Evolutionary conservation across 192 early-diverging fungal genomes (phyloP).

Genomic region (Coemansia biformis): DNA sequence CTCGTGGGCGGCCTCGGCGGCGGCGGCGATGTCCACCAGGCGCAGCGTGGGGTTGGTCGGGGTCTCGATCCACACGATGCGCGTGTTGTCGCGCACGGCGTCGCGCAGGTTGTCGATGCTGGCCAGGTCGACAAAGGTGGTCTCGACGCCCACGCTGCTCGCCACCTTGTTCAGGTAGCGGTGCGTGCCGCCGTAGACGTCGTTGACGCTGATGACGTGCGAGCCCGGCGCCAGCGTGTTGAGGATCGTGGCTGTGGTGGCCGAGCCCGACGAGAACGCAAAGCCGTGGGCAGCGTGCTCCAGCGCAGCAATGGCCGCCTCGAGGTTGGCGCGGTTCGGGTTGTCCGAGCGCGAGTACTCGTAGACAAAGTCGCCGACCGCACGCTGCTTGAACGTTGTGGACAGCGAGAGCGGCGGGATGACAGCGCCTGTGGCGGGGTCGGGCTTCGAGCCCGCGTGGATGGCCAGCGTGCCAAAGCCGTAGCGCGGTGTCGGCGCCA

Average conservation of each 20-base stretch:
- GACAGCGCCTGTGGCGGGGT: constrained; percentile 92
- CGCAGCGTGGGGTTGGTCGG: constrained; percentile 84
- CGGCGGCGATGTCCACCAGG: constrained; percentile 70
- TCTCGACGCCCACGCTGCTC: constrained; percentile 56
- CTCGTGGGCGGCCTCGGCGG: constrained; percentile 59
- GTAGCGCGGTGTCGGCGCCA: constrained; percentile 12
- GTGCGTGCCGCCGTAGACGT: constrained; percentile 87
- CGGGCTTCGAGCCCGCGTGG: constrained; percentile 86
- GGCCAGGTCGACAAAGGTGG: constrained; percentile 73
- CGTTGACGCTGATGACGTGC: constrained; percentile 80
- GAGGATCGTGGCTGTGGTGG: constrained; percentile 75
- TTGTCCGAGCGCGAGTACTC: constrained; percentile 81
- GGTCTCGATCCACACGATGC: constrained; percentile 82
- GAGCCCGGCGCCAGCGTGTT: constrained; percentile 62
- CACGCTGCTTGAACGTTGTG: constrained; percentile 91
- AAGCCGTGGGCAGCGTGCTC: constrained; percentile 85
- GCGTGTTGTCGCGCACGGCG: constrained; percentile 66
- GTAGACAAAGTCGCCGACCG: constrained; percentile 86
- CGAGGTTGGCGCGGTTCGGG: constrained; percentile 70
- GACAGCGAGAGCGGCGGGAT: constrained; percentile 93
- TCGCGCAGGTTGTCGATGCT: constrained; percentile 61
- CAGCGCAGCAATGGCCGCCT: constrained; percentile 84
- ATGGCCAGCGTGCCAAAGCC: constrained; percentile 92
- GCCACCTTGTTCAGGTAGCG: constrained; percentile 87
- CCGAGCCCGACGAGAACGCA: constrained; percentile 81